Percentiles rank a stretch among this genome's conserved stretches.
Conservation (phyloP, 768 basidiomycete genomes). For the Trametes elegans region DNA sequence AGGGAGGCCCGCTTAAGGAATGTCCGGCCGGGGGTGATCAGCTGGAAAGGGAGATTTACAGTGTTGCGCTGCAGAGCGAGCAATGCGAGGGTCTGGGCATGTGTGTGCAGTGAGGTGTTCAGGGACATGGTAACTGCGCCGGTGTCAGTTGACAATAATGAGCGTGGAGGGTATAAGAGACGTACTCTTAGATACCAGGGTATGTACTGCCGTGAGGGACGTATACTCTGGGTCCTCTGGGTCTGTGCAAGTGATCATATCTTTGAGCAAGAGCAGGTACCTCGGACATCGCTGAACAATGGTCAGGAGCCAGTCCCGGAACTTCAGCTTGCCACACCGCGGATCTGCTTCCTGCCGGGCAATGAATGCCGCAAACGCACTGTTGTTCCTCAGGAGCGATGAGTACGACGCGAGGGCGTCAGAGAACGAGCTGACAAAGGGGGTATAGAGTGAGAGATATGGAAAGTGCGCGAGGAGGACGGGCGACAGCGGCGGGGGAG, state of each 20-base stretch:
- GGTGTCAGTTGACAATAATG: neutral
- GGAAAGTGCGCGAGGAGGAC: constrained; percentile 81
- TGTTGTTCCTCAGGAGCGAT: constrained; percentile 52
- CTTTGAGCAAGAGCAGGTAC: constrained; percentile 80
- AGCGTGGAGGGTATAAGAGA: neutral
- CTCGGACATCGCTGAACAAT: constrained; percentile 87
- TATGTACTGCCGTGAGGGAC: constrained; percentile 56
- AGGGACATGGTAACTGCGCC: constrained; percentile 69
- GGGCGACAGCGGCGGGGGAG: constrained; percentile 48
- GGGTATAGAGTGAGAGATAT: constrained; percentile 83
- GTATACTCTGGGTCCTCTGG: constrained; percentile 65
- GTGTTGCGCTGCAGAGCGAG: constrained; percentile 80
- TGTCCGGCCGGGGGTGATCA: constrained; percentile 78
- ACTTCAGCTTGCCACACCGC: constrained; percentile 67
- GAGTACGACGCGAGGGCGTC: constrained; percentile 57
- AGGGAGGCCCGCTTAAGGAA: constrained; percentile 69
- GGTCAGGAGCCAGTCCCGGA: constrained; percentile 84
- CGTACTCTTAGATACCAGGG: constrained; percentile 74
- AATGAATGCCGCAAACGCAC: constrained; percentile 62
- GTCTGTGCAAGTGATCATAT: constrained; percentile 68
- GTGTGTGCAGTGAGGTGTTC: constrained; percentile 75
- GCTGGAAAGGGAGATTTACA: constrained; percentile 69
- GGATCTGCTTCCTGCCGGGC: constrained; percentile 64
- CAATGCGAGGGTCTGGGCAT: constrained; percentile 72
- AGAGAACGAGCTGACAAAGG: constrained; percentile 79